These are phyloP conservation scores for Ampelomyces quisqualis DNA, from an alignment of 2,329 filamentous ascomycete genomes.

Conservation along the genomic window DNA sequence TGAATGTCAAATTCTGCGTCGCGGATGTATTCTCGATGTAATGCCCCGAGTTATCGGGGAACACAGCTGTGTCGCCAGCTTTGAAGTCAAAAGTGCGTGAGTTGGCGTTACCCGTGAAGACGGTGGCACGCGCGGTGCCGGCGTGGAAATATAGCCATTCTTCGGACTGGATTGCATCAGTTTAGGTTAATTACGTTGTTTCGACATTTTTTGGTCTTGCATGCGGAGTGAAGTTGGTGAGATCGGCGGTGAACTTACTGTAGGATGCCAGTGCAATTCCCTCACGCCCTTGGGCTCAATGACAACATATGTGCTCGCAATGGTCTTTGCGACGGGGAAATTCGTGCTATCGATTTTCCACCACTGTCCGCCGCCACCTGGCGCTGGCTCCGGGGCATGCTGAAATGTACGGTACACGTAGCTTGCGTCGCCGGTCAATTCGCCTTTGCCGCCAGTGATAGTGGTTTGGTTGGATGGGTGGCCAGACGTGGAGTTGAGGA, in stretches of 20 bases:
- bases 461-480: slow-evolving; percentile 45
- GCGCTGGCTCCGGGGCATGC: slow-evolving; percentile 58
- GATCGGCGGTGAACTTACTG: slow-evolving; percentile 50
- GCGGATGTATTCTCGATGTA: slow-evolving; percentile 69
- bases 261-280: slow-evolving; percentile 71
- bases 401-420: slow-evolving; percentile 63
- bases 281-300: slow-evolving; percentile 64
- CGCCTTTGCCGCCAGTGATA: slow-evolving; percentile 52
- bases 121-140: slow-evolving; percentile 62
- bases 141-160: slow-evolving; percentile 72
- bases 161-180: slow-evolving; percentile 47
- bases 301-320: slow-evolving; percentile 65
- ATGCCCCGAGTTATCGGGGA: slow-evolving; percentile 66
- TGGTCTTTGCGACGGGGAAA: slow-evolving; percentile 65
- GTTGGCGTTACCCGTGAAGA: slow-evolving; percentile 62
- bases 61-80: slow-evolving; percentile 67
- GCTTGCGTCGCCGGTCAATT: slow-evolving; percentile 58
- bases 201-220: neutral
- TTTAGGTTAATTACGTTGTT: too few species aligned
- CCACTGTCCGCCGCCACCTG: slow-evolving; percentile 63
- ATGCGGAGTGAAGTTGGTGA: neutral
- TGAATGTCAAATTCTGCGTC: slow-evolving; percentile 64
- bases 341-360: slow-evolving; percentile 67
- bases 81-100: slow-evolving; percentile 67
- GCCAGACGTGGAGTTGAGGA: slow-evolving; percentile 55